Base-by-base conservation (phyloP, 2,329 filamentous ascomycete genomes). In the Aureobasidium musti region DNA sequence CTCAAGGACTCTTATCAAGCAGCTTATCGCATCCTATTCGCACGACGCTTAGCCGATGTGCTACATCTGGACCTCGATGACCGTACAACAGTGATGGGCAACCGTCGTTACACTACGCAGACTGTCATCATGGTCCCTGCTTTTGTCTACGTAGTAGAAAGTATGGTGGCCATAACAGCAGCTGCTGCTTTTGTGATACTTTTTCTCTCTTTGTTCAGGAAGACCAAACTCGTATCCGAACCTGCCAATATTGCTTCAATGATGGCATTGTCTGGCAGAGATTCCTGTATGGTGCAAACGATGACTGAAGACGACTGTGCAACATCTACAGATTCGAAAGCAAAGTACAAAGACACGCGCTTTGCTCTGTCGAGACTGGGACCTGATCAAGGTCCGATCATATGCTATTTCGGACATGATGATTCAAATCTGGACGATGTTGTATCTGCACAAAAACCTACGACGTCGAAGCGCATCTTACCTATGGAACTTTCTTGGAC, bases 21-120 rank as follows among this genome's bases (percentile, higher is more conserved):
- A 1, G 79, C 79, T 5, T 81, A 83, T 63, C 72, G 77, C 17
- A 35, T 83, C 0, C 69, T 83, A 0, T 82, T 83, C 50, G 69
- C 78, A 0, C 71, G 77, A 1, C 67, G 72, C 0, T 74, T 80
- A 73, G 67, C 70, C 0, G 74, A 78, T 10, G 10, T 35, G 13
- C 10, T 35, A 11, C 33, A 35, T 10, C 7, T 10, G 33, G 13
- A 33, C 8, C 30, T 33, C 8, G 30, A 33, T 33, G 8, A 33
- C 30, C 5, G 30, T 33, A 33, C 30, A 35, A 17, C n/a, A 19
- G 6, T 13, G 52, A 65, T 30, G 1, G 33, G 76, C 77, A 0
- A 45, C 64, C 67, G 69, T 0, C 23, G 63, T 7, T 72, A 76
- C 19, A 68, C 13, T 0, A 75, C 71, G 0, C 68, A 78, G 21